phyloP scores from a whole-genome alignment of 768 basidiomycete species.

The Suillus placidus region DNA sequence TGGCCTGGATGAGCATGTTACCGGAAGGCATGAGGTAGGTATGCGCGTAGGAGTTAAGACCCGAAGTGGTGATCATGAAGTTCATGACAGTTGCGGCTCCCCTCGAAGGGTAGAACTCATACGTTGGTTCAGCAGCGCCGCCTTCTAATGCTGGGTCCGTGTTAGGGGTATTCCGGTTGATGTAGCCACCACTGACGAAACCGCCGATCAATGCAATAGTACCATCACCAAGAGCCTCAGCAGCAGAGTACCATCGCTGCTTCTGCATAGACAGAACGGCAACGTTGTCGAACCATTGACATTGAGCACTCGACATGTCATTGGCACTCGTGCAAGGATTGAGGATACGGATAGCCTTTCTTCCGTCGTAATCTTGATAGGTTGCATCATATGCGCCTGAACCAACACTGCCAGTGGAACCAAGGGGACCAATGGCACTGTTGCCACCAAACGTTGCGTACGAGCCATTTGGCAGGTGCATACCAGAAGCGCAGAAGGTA shows the following conservation, averaged over 20 bases:
- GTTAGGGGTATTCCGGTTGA: slow-evolving; percentile 76
- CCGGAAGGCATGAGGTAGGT: slow-evolving; percentile 77
- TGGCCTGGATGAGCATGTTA: slow-evolving; percentile 81
- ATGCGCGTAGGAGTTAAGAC: slow-evolving; percentile 77
- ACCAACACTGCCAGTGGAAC: slow-evolving; percentile 51
- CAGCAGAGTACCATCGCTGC: slow-evolving; percentile 77
- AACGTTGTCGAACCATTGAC: slow-evolving; percentile 75
- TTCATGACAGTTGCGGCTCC: slow-evolving; percentile 55
- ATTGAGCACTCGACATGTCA: slow-evolving; percentile 51
- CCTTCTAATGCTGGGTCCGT: slow-evolving; percentile 63
- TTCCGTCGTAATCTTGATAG: slow-evolving; percentile 83
- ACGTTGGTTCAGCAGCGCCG: slow-evolving; percentile 78
- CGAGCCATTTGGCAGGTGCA: slow-evolving; percentile 81
- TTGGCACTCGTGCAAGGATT: slow-evolving; percentile 65
- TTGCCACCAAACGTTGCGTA: slow-evolving; percentile 80
- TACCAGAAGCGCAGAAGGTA: slow-evolving; percentile 80
- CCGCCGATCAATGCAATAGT: slow-evolving; percentile 80
- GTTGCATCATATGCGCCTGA: slow-evolving; percentile 60
- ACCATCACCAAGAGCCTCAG: slow-evolving; percentile 77
- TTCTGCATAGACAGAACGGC: slow-evolving; percentile 65
- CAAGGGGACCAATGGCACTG: slow-evolving; percentile 68
- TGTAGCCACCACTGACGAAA: slow-evolving; percentile 75
- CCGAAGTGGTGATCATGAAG: slow-evolving; percentile 73
- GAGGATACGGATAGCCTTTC: slow-evolving; percentile 77
- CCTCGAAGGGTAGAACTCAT: slow-evolving; percentile 78